Percentiles rank a stretch among this genome's conserved stretches.
Evolutionary conservation across 257 asterid species (phyloP).

Genomic region (Ophiorrhiza pumila): DNA sequence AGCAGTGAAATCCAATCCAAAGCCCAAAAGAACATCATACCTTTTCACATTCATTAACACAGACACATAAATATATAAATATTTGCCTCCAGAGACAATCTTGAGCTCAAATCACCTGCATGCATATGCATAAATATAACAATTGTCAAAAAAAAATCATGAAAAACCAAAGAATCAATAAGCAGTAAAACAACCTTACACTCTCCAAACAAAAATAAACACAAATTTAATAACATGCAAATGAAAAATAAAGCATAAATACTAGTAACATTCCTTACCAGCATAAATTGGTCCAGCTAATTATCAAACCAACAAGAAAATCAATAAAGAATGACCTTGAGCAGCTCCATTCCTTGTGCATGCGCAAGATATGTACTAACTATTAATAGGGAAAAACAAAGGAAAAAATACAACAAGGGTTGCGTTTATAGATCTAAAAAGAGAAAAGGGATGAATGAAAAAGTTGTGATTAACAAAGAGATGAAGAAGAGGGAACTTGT

Average conservation of each 20-base stretch:
- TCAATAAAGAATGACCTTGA: slow-evolving; percentile 12
- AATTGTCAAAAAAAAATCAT: not conserved
- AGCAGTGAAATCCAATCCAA: not conserved
- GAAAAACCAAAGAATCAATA: not conserved
- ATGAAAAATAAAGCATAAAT: not conserved
- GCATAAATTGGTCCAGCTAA: slow-evolving; percentile 1
- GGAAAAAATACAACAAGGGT: not conserved
- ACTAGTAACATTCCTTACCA: slow-evolving; percentile 16
- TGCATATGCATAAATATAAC: not conserved
- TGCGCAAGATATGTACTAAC: not conserved
- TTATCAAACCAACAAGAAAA: not conserved
- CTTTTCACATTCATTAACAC: slow-evolving; percentile 3
- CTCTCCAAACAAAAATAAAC: not conserved
- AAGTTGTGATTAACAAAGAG: slow-evolving; percentile 29
- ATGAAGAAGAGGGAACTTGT: slow-evolving; percentile 13
- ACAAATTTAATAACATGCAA: slow-evolving; percentile 12
- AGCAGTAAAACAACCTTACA: not conserved
- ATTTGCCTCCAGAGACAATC: not conserved
- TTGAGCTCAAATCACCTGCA: not conserved
- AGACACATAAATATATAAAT: not conserved
- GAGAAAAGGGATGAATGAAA: slow-evolving; percentile 36
- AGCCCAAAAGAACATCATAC: not conserved
- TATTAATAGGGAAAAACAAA: not conserved
- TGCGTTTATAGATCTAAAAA: slow-evolving; percentile 58
- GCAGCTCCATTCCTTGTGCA: slow-evolving; percentile 15